Base-by-base conservation (phyloP, 208 protist genomes). In the Wallacemonas sp. region DNA sequence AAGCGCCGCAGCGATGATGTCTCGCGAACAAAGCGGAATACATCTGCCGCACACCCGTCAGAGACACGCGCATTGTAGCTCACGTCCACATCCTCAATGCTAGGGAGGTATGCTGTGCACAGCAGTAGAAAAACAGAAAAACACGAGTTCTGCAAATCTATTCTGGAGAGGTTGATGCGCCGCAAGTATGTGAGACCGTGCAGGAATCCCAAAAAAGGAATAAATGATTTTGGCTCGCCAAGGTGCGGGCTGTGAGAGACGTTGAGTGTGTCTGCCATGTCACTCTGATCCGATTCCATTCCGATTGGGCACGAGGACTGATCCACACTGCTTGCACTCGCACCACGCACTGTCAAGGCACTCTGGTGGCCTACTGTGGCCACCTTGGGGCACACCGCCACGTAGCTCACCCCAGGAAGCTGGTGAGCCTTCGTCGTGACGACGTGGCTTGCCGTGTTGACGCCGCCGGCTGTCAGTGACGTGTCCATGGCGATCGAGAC, bases 41-140 rank as follows among this genome's bases (percentile, higher is more conserved):
- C 51, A 2, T 26, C 4, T 4, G 51, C 51, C 15, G 51, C 51
- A 39, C 28, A 33, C 6, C 30, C 51, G 30, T 58, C 51, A 5
- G 51, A 58, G 5, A 58, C n/a, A 38, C 51, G 51, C 9, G 24
- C 30, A n/a, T 58, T 58, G 19, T 39, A 33, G 51, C 51, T 77
- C 21, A 54, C 21, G 28, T 77, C 72, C 2, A 34, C 67, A 36
- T 77, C 51, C 4, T 58, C 44, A 22, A 91, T 30, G 3, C 61
- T 56, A 1, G 68, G 62, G 38, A 86, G 63, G 49, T 85, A 66
- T 0, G 80, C 80, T 33, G 72, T 65, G 42, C 81, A 87, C 28
- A 88, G 66, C 6, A 77, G 46, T 22, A 69, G 66, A 9, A 85
- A 44, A 19, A 77, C 68, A 8, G 51, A 45, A 2, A 68, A 66